These are phyloP conservation scores for Chimonanthus praecox DNA, from an alignment of 164 flowering plant species.

Conservation along the genomic window DNA sequence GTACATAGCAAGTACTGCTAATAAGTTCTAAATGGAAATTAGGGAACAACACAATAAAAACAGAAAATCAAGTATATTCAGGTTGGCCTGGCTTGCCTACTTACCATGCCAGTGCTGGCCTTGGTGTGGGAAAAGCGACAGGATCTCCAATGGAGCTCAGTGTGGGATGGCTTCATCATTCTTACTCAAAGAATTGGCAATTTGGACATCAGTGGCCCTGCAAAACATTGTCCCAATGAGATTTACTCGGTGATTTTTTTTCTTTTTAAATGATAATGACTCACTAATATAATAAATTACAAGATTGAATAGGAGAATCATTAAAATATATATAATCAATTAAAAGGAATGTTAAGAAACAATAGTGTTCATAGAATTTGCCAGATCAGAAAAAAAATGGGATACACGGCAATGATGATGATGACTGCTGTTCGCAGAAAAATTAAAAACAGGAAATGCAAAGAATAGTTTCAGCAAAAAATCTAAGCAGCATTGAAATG, in stretches of 20 bases:
- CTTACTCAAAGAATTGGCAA: conserved; percentile 3
- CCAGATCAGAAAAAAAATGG: background rate
- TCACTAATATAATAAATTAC: background rate
- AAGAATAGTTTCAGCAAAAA: too few species aligned
- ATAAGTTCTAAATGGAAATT: background rate
- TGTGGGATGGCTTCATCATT: background rate
- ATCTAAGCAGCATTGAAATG: too few species aligned
- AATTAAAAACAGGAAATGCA: too few species aligned
- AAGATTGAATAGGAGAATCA: background rate
- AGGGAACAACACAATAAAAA: background rate
- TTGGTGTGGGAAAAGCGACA: background rate
- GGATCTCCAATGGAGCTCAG: background rate
- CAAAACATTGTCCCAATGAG: background rate
- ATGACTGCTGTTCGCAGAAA: too few species aligned
- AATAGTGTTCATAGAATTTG: background rate
- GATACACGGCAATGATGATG: too few species aligned
- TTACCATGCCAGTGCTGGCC: background rate
- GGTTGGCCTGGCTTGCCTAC: background rate
- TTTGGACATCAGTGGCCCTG: conserved; percentile 8
- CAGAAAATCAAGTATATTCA: background rate
- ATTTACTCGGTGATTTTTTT: background rate
- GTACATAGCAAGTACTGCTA: background rate
- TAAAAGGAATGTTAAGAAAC: too few species aligned
- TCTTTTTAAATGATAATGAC: too few species aligned
- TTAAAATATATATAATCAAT: too few species aligned